phyloP scores from a whole-genome alignment of 1,284 basidiomycete genomes.

The Pascua guehoae region DNA sequence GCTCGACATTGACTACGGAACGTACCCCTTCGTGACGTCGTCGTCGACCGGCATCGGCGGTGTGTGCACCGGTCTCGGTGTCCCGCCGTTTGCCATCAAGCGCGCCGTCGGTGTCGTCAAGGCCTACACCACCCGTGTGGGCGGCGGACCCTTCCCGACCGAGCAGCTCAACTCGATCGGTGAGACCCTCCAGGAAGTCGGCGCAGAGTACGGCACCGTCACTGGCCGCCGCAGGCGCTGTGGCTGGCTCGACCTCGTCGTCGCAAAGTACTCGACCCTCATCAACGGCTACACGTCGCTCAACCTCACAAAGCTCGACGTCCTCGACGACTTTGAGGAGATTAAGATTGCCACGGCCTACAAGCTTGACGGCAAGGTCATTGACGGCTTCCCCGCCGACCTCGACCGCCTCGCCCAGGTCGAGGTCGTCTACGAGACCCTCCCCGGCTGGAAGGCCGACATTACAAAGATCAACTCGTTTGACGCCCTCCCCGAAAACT shows the following conservation, averaged over 20 bases:
- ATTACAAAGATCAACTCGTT: constrained; percentile 67
- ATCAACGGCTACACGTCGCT: constrained; percentile 95
- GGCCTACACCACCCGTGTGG: constrained; percentile 96
- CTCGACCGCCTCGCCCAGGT: constrained; percentile 76
- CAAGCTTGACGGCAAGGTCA: constrained; percentile 68
- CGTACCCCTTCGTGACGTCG: constrained; percentile 95
- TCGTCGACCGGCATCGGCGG: constrained; percentile 88
- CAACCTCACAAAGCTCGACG: constrained; percentile 94
- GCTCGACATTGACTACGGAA: constrained; percentile 97
- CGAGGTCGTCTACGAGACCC: constrained; percentile 81
- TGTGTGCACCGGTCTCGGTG: constrained; percentile 91
- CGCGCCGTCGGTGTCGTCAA: constrained; percentile 89
- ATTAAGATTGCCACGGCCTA: constrained; percentile 88
- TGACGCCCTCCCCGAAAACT: constrained; percentile 76
- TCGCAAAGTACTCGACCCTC: constrained; percentile 84
- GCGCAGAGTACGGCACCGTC: constrained; percentile 84
- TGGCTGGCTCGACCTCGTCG: constrained; percentile 96
- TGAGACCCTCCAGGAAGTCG: constrained; percentile 86
- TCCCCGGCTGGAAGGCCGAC: constrained; percentile 87
- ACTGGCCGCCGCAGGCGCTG: constrained; percentile 89
- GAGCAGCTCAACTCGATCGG: constrained; percentile 88
- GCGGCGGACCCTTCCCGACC: constrained; percentile 94
- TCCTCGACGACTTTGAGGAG: constrained; percentile 79
- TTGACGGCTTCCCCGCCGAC: constrained; percentile 88
- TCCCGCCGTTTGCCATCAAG: constrained; percentile 83